Evolutionary conservation across 306 rosid species (phyloP).

Genomic region (Sesbania bispinosa): DNA sequence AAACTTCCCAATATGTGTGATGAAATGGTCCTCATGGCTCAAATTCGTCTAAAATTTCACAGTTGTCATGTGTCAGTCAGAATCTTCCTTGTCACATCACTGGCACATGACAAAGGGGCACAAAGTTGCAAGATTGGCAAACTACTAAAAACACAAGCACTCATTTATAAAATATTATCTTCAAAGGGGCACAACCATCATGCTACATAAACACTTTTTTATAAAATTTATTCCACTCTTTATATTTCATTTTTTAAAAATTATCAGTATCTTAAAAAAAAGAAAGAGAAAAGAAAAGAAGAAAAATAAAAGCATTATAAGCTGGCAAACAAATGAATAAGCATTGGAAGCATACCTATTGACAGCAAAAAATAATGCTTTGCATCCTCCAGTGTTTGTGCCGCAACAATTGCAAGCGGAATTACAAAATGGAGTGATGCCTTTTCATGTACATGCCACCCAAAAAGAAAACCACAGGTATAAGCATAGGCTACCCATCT

Average conservation of each 20-base stretch:
- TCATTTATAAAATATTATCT: too few relatives aligned
- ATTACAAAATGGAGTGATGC: constrained; percentile 94
- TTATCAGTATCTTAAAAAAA: not conserved
- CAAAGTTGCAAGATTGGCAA: too few relatives aligned
- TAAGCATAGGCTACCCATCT: constrained; percentile 93
- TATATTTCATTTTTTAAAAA: not conserved
- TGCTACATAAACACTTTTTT: not conserved
- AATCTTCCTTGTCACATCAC: too few relatives aligned
- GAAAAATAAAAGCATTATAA: not conserved
- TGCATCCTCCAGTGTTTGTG: constrained; percentile 60
- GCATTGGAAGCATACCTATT: constrained; percentile 52
- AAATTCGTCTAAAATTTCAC: too few relatives aligned
- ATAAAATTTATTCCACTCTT: not conserved
- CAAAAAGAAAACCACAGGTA: constrained; percentile 86
- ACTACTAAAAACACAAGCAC: too few relatives aligned
- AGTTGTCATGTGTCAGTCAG: too few relatives aligned
- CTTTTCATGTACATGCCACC: constrained; percentile 99
- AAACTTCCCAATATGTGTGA: too few relatives aligned
- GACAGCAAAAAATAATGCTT: constrained; percentile 78
- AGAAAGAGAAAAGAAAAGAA: not conserved
- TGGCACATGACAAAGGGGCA: too few relatives aligned
- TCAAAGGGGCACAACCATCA: not conserved
- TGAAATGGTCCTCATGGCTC: too few relatives aligned
- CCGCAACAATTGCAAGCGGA: constrained; percentile 70
- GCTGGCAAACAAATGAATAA: constrained; percentile 14